Evolutionary conservation across 2,329 filamentous ascomycete species (phyloP).

Genomic region (Penicillium sumatraense): DNA sequence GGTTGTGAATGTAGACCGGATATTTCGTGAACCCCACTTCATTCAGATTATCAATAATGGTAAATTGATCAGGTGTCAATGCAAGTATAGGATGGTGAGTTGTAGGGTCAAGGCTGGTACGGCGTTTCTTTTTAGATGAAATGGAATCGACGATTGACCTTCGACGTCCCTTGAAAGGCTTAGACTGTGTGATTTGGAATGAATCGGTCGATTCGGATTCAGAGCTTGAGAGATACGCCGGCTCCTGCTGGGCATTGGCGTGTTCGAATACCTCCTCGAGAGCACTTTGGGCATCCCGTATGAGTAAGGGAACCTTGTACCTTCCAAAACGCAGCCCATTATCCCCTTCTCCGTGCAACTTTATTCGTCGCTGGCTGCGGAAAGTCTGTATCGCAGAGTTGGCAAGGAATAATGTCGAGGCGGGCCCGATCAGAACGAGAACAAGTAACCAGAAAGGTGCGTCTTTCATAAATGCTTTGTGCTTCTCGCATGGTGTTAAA

Average conservation of each 20-base stretch:
- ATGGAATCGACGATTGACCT: background rate
- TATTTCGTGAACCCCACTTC: slow-evolving; percentile 62
- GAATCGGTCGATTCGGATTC: slow-evolving; percentile 20
- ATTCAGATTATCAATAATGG: slow-evolving; percentile 80
- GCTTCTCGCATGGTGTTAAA: slow-evolving; percentile 36
- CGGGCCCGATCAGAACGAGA: slow-evolving; percentile 73
- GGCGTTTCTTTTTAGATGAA: background rate
- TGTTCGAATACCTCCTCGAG: slow-evolving; percentile 80
- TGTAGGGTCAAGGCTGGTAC: background rate
- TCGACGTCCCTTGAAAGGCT: background rate
- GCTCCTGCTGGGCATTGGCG: slow-evolving; percentile 68
- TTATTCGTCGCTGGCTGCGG: slow-evolving; percentile 74
- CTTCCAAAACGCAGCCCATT: slow-evolving; percentile 69
- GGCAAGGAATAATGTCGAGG: slow-evolving; percentile 70
- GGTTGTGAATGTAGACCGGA: slow-evolving; percentile 61
- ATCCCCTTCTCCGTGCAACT: slow-evolving; percentile 72
- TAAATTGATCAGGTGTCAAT: slow-evolving; percentile 78
- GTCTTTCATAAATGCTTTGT: slow-evolving; percentile 51
- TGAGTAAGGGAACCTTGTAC: slow-evolving; percentile 76
- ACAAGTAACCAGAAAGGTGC: slow-evolving; percentile 70
- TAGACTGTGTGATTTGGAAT: slow-evolving; percentile 8
- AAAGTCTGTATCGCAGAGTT: slow-evolving; percentile 79
- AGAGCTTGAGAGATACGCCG: slow-evolving; percentile 67
- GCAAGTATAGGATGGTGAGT: slow-evolving; percentile 71
- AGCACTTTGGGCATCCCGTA: slow-evolving; percentile 74